phyloP scores from a whole-genome alignment of 371 early-diverging fungal species.

The Coelomomyces lativittatus region DNA sequence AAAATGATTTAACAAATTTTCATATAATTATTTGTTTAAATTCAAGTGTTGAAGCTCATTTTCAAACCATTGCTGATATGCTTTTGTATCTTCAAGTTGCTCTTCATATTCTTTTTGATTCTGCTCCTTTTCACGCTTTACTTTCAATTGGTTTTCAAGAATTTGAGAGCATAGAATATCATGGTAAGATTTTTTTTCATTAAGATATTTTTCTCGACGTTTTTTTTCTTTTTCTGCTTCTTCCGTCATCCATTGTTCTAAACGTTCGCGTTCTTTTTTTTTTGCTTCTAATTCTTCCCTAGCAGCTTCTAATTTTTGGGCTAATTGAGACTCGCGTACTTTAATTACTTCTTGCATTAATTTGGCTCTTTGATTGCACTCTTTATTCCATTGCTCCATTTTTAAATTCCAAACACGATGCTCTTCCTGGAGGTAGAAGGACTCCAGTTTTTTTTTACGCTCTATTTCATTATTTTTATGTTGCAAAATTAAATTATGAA shows the following conservation, averaged over 20 bases:
- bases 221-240: too few relatives aligned
- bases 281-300: neutral
- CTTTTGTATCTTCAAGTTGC: too few relatives aligned
- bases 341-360: conserved; percentile 23
- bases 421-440: conserved; percentile 11
- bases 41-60: neutral
- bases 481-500: conserved; percentile 13
- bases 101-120: too few relatives aligned
- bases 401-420: conserved; percentile 3
- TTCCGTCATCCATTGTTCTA: neutral
- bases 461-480: conserved; percentile 10
- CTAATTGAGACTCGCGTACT: conserved; percentile 17
- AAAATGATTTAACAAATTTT: too few relatives aligned
- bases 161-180: too few relatives aligned
- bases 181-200: too few relatives aligned
- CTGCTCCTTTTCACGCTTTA: too few relatives aligned
- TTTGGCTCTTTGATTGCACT: conserved; percentile 16
- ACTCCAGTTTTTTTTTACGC: conserved; percentile 15
- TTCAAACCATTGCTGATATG: neutral
- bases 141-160: too few relatives aligned
- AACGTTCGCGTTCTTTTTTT: neutral
- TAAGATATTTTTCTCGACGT: too few relatives aligned
- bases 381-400: conserved; percentile 8
- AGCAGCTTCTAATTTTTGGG: conserved; percentile 6
- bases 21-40: neutral